Evolutionary conservation across 106 monocot species (phyloP), one percentile per base, ranked within the genome.

Genomic region (Acorus gramineus): DNA sequence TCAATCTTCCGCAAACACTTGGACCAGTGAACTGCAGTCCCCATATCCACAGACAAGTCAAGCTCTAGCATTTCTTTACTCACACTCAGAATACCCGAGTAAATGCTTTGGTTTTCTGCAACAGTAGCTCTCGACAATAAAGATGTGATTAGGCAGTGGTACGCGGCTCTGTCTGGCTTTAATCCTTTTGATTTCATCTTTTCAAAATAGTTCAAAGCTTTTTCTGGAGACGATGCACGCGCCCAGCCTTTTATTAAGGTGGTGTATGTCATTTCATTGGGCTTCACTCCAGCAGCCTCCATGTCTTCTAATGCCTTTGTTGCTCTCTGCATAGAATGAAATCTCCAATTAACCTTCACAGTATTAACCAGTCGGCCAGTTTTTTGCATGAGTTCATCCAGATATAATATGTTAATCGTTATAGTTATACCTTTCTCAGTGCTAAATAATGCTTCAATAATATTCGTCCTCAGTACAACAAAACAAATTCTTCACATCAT

Each of bases 171-270:
- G 60, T 98, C 96, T 57, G 96, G 96, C 67, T 71, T 77, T 49
- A 92, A 42, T 55, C 91, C 91, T 6, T 68, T 55, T 47, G 59
- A 62, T 71, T 98, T 98, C 87, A 98, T 98, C 62, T 91, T 83
- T 53, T 81, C 83, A 64, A 88, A 98, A 63, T 79, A 92, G 70
- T 52, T 68, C 14, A 98, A 70, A 47, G 92, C 91, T 73, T 89
- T 98, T 69, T 92, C 92, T 4, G 98, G 88, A 66, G 81, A 77
- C 59, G 98, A 98, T 57, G 87, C 77, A n/a, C 85, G 69, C 6
- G 88, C 79, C 98, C 98, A 92, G 12, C 98, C 98, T 71, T 71
- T 85, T 12, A 98, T 82, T 60, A 98, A 28, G 50, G 98, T 91
- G 50, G 96, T 91, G 66, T 85, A 98, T 12, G 96, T 98, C 71